These are phyloP conservation scores for Diutina neorugosa DNA, from an alignment of 1,139 yeast genomes.

Conservation along the genomic window DNA sequence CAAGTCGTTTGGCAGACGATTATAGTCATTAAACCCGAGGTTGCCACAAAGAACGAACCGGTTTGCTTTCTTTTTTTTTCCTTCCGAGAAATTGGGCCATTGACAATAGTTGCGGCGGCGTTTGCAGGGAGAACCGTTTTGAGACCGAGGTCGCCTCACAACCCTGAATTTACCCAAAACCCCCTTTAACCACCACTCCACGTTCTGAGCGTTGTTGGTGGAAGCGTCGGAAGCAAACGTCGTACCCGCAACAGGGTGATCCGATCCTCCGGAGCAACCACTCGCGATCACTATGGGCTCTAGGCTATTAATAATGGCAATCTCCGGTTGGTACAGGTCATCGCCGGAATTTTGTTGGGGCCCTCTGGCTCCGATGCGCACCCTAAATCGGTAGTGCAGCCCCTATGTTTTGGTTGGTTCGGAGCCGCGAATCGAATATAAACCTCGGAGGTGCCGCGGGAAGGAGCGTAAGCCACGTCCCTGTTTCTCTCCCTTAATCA, in stretches of 20 bases:
- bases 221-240: not conserved
- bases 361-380: not conserved
- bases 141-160: not conserved
- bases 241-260: not conserved
- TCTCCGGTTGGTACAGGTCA: not conserved
- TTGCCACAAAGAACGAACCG: too few species aligned
- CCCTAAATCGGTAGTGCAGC: not conserved
- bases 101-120: too few species aligned
- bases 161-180: not conserved
- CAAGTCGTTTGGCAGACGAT: too few species aligned
- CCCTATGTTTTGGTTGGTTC: not conserved
- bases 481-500: not conserved
- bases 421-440: not conserved
- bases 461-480: not conserved
- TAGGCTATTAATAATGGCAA: not conserved
- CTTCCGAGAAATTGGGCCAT: too few species aligned
- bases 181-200: not conserved
- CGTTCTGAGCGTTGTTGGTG: not conserved
- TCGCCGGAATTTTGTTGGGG: not conserved
- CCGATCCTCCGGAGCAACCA: not conserved
- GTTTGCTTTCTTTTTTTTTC: too few species aligned
- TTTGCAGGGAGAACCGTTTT: not conserved
- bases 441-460: not conserved
- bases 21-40: too few species aligned
- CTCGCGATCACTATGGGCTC: too few species aligned